Conservation (phyloP, 2,329 filamentous ascomycete genomes). For the Xylaria digitata region DNA sequence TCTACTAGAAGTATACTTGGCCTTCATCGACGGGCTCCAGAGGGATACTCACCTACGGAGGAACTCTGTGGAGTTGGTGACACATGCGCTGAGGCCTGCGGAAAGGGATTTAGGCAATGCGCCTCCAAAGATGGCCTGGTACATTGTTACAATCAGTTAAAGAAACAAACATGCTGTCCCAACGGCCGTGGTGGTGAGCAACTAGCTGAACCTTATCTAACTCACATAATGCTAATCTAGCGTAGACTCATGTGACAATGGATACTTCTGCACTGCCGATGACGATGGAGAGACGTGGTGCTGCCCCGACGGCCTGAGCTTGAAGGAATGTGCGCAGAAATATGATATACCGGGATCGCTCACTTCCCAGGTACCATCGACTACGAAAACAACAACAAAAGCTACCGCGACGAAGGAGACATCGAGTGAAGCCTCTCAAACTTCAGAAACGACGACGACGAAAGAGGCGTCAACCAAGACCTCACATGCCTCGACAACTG, state of each 20-base stretch:
- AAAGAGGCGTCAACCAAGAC: constrained; percentile 1
- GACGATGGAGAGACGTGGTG: constrained; percentile 64
- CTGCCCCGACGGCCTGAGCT: constrained; percentile 67
- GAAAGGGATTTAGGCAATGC: constrained; percentile 49
- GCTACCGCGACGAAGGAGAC: constrained; percentile 31
- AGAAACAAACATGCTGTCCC: constrained; percentile 67
- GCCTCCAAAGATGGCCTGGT: constrained; percentile 56
- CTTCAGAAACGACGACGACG: constrained; percentile 14
- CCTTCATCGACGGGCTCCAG: constrained; percentile 39
- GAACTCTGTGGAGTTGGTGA: constrained; percentile 47
- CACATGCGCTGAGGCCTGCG: constrained; percentile 52
- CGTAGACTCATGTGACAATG: constrained; percentile 68
- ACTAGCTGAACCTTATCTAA: constrained; percentile 18
- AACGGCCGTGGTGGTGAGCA: constrained; percentile 67
- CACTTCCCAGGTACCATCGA: constrained; percentile 56
- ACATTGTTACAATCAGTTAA: constrained; percentile 68
- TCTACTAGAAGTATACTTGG: constrained; percentile 46
- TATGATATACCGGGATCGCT: constrained; percentile 63
- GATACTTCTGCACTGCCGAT: constrained; percentile 72
- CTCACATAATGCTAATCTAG: constrained; percentile 15
- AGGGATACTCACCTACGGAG: constrained; percentile 47
- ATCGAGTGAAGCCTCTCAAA: constrained; percentile 19
- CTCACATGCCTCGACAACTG: too few species aligned
- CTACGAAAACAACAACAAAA: constrained; percentile 34
- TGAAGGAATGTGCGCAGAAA: constrained; percentile 64